Evolutionary conservation across 306 rosid species (phyloP), one percentile per base, ranked within the genome.

Genomic region (Potentilla sterilis): DNA sequence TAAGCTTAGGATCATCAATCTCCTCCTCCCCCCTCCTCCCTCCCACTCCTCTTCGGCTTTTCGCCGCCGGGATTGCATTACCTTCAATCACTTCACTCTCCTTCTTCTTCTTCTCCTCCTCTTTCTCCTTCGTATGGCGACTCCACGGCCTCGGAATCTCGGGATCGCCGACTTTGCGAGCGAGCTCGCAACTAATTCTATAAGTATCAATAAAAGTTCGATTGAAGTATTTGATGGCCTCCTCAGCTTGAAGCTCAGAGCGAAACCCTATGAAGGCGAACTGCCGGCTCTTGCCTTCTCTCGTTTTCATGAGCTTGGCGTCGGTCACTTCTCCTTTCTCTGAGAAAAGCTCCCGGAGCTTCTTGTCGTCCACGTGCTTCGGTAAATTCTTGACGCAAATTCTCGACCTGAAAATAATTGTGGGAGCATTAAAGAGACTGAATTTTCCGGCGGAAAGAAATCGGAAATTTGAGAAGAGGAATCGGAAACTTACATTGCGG

Each of bases 141-240:
- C 98, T 90, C 98, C 97, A 92, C 3, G 98, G 89, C 51, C 90
- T 88, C 42, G 97, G 97, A 78, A 90, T 86, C 63, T 85, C 81
- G 24, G 89, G 86, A 84, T 95, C 98, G 16, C 98, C 97, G 49
- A 72, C 86, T 78, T 86, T 85, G 63, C 75, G 77, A 71, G 99
- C 99, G 76, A 83, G 86, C 97, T 92, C 99, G 73, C 99, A 95
- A 16, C 77, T 78, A 55, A 92, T 84, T 80, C 83, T 81, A 65
- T 70, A 80, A 9, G 96, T 86, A 68, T 85, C 89, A 67, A 92
- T 70, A 74, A 80, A 92, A 19, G 91, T 73, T 70, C 51, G 83
- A 74, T 92, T 83, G 86, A 90, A 92, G 88, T 88, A 89, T 67
- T 72, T 81, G 69, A 88, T 89, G 5, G 98, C 96, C 72, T 84